phyloP scores from a whole-genome alignment of 2,329 filamentous ascomycete genomes.

The Pyrenophora tritici-repentis region DNA sequence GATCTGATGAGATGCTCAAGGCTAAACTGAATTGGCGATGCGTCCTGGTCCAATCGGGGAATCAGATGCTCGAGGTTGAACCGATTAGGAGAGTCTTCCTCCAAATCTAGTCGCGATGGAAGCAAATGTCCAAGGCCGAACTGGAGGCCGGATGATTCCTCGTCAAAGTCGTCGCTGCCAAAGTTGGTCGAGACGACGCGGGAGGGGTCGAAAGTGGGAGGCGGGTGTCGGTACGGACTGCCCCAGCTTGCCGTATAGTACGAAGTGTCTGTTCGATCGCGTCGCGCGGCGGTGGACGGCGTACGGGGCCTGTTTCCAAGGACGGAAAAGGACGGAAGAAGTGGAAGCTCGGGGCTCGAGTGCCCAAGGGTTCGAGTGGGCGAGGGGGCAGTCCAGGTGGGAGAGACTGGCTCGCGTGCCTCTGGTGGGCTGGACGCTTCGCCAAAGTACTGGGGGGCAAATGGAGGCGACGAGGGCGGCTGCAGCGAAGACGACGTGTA shows the following conservation, averaged over 20 bases:
- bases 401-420: conserved; percentile 36
- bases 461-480: conserved; percentile 44
- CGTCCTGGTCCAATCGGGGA: conserved; percentile 39
- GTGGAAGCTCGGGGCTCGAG: conserved; percentile 50
- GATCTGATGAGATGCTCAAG: conserved; percentile 49
- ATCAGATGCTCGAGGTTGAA: conserved; percentile 49
- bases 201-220: conserved; percentile 49
- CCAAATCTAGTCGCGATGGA: conserved; percentile 39
- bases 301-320: conserved; percentile 42
- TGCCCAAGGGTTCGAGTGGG: conserved; percentile 48
- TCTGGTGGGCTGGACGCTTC: conserved; percentile 28
- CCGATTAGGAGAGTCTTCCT: conserved; percentile 40
- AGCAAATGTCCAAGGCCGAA: conserved; percentile 49
- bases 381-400: conserved; percentile 47
- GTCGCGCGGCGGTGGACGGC: conserved; percentile 41
- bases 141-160: conserved; percentile 42
- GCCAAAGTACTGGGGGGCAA: conserved; percentile 32
- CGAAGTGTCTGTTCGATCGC: conserved; percentile 52
- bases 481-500: conserved; percentile 38
- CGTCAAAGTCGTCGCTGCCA: conserved; percentile 48
- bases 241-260: conserved; percentile 85
- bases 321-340: conserved; percentile 41
- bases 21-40: conserved; percentile 43
- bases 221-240: conserved; percentile 78
- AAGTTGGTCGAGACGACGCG: conserved; percentile 36